These are phyloP conservation scores for Melaleuca alternifolia DNA, from an alignment of 345 rosid species.

Conservation along the genomic window DNA sequence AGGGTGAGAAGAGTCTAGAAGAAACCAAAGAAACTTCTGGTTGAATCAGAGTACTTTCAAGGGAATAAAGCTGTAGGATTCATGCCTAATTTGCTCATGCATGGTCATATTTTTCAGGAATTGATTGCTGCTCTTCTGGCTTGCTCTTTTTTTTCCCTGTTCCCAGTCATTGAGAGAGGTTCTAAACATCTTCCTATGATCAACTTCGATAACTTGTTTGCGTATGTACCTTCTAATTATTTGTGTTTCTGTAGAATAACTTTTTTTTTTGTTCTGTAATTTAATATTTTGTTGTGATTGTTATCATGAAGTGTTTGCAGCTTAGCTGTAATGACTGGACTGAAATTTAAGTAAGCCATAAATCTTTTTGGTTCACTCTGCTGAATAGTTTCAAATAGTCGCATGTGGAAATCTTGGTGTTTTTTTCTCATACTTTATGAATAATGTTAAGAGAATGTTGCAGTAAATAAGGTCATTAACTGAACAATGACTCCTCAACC, in stretches of 20 bases:
- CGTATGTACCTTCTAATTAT: constrained; percentile 43
- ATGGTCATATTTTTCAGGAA: constrained; percentile 42
- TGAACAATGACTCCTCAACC: neutral
- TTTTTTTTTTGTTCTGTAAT: neutral
- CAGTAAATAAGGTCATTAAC: neutral
- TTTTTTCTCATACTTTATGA: neutral
- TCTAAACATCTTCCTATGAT: constrained; percentile 55
- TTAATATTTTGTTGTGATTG: neutral
- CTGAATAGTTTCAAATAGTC: neutral
- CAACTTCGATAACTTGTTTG: constrained; percentile 80
- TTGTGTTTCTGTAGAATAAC: neutral
- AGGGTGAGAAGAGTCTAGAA: neutral
- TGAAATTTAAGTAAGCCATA: neutral
- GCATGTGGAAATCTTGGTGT: neutral
- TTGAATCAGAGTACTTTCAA: neutral
- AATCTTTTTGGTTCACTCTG: neutral
- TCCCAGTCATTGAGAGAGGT: constrained; percentile 51
- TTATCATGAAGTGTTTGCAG: neutral
- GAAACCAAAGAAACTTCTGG: neutral
- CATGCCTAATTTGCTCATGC: neutral
- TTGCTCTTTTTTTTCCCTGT: constrained; percentile 77
- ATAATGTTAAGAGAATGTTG: neutral
- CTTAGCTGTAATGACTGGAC: neutral
- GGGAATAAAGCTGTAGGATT: neutral
- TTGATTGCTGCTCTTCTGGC: constrained; percentile 78